These are phyloP conservation scores for Neltuma alba DNA, from an alignment of 306 rosid species.

Conservation along the genomic window DNA sequence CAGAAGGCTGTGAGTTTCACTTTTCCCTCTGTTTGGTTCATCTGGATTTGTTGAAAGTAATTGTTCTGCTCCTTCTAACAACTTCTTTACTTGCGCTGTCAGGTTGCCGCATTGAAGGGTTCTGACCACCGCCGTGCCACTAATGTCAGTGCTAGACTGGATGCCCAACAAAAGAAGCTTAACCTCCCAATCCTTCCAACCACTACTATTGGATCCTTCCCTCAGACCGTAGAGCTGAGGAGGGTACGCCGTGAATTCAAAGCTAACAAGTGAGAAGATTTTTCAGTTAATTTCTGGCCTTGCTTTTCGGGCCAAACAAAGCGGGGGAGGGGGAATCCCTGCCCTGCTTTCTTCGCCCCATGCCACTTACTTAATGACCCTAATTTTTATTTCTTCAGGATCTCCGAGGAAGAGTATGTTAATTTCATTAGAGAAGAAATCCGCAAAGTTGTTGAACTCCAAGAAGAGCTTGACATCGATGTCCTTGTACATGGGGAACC, in stretches of 20 bases:
- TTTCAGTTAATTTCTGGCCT: conserved; percentile 15
- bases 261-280: conserved; percentile 70
- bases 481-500: conserved; percentile 93
- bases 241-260: conserved; percentile 92
- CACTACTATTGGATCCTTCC: conserved; percentile 92
- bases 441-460: conserved; percentile 73
- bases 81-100: conserved; percentile 29
- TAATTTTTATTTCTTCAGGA: conserved; percentile 46
- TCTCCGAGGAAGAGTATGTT: conserved; percentile 80
- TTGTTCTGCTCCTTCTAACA: conserved; percentile 22
- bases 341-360: conserved; percentile 21
- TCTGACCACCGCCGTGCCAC: conserved; percentile 89
- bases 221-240: conserved; percentile 82
- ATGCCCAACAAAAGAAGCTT: conserved; percentile 87
- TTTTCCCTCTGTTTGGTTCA: neutral
- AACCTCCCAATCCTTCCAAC: conserved; percentile 91
- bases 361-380: conserved; percentile 7
- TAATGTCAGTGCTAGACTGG: conserved; percentile 78
- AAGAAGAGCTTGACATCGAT: conserved; percentile 86
- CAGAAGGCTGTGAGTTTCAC: conserved; percentile 80
- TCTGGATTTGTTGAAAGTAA: neutral
- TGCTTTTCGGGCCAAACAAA: neutral
- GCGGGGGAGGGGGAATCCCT: neutral
- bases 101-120: conserved; percentile 90
- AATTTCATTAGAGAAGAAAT: conserved; percentile 75